phyloP scores from a whole-genome alignment of 768 basidiomycete species.

The Crassisporium funariophilum region DNA sequence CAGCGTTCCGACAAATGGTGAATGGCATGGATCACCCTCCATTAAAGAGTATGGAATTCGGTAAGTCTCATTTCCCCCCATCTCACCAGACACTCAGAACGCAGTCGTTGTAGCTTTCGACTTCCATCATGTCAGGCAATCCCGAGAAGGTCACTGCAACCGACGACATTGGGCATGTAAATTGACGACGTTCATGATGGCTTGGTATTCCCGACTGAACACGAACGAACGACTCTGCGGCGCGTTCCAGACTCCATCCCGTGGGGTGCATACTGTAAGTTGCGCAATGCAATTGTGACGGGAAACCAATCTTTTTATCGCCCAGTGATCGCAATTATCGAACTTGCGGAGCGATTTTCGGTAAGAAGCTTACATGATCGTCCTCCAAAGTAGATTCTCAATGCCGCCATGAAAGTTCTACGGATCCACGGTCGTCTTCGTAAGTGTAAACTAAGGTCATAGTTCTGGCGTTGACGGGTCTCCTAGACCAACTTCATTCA shows the following conservation, averaged over 20 bases:
- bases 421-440: conserved; percentile 53
- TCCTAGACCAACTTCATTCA: conserved; percentile 75
- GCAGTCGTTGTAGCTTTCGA: too few relatives aligned
- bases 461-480: neutral
- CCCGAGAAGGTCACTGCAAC: too few relatives aligned
- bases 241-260: conserved; percentile 62
- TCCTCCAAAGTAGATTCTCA: neutral
- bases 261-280: conserved; percentile 57
- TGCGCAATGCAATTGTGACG: neutral
- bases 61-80: too few relatives aligned
- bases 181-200: conserved; percentile 46
- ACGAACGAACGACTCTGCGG: conserved; percentile 59
- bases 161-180: too few relatives aligned
- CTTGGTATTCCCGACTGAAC: conserved; percentile 63
- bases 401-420: conserved; percentile 35
- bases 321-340: conserved; percentile 64
- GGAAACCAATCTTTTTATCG: neutral
- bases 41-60: too few relatives aligned
- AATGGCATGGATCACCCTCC: too few relatives aligned
- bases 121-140: too few relatives aligned
- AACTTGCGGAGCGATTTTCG: conserved; percentile 77
- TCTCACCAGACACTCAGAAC: too few relatives aligned
- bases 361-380: conserved; percentile 32
- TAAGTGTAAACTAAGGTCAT: conserved; percentile 19
- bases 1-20: too few relatives aligned